Percentiles rank a stretch among this genome's conserved stretches.
Conservation (phyloP, 2,329 filamentous ascomycete species). For the Ophiocordyceps sinensis region DNA sequence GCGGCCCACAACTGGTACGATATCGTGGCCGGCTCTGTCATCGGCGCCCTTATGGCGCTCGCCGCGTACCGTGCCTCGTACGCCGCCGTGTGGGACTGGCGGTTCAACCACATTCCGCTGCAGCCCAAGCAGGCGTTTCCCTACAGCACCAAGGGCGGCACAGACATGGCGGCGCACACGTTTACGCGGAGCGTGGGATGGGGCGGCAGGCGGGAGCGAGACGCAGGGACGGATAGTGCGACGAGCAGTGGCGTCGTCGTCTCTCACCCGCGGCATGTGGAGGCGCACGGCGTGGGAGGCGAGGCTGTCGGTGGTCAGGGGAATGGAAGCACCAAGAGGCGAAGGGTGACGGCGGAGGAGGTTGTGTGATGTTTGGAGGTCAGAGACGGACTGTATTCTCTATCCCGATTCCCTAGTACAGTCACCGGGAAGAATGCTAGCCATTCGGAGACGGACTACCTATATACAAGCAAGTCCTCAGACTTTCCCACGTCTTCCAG, state of each 20-base stretch:
- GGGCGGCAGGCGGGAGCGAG: constrained; percentile 5
- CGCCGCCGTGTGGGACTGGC: constrained; percentile 54
- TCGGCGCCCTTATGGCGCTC: constrained; percentile 49
- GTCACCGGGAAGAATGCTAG: too few relatives aligned
- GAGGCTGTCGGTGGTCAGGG: not conserved
- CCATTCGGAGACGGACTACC: too few relatives aligned
- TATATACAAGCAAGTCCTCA: too few relatives aligned
- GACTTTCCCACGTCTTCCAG: too few relatives aligned
- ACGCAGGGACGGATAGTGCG: not conserved
- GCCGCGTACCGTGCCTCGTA: constrained; percentile 52
- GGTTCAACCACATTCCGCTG: constrained; percentile 53
- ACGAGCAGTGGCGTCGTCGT: not conserved
- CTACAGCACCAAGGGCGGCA: constrained; percentile 1
- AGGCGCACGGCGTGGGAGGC: not conserved
- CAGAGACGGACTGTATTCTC: too few relatives aligned
- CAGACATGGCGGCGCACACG: constrained; percentile 9
- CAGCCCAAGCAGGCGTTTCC: constrained; percentile 12
- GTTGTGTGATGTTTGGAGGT: too few relatives aligned
- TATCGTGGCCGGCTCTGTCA: constrained; percentile 45
- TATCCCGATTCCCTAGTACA: too few relatives aligned
- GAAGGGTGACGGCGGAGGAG: too few relatives aligned
- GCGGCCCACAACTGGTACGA: constrained; percentile 60
- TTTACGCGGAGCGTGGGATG: constrained; percentile 12
- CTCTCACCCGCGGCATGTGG: not conserved
- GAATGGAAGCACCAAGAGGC: not conserved